phyloP scores from a whole-genome alignment of 129 eudicot genomes.

The Flaveria ramosissima region DNA sequence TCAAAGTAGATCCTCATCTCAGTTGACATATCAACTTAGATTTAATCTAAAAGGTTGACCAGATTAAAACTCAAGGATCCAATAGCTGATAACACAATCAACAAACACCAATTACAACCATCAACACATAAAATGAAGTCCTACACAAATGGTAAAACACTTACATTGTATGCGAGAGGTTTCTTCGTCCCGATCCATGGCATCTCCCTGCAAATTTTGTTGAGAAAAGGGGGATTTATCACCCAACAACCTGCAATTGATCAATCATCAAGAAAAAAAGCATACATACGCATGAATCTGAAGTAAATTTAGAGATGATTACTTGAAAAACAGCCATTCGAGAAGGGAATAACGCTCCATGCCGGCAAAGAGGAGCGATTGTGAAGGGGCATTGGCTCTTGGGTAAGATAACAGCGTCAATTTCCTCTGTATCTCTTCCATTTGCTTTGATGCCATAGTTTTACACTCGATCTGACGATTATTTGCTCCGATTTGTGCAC shows the following conservation, averaged over 20 bases:
- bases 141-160: neutral
- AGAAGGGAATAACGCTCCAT: slow-evolving; percentile 99
- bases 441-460: slow-evolving; percentile 90
- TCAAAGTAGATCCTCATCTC: slow-evolving; percentile 11
- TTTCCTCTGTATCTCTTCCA: slow-evolving; percentile 95
- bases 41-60: slow-evolving; percentile 15
- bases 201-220: slow-evolving; percentile 88
- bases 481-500: neutral
- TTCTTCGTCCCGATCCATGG: slow-evolving; percentile 94
- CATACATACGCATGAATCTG: neutral
- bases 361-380: slow-evolving; percentile 97
- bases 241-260: slow-evolving; percentile 71
- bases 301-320: slow-evolving; percentile 1
- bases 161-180: slow-evolving; percentile 94
- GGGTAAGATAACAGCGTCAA: slow-evolving; percentile 70
- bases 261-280: neutral
- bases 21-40: neutral
- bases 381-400: slow-evolving; percentile 90
- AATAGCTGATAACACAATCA: slow-evolving; percentile 12
- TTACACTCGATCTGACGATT: slow-evolving; percentile 1
- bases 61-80: neutral
- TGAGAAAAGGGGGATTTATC: slow-evolving; percentile 96
- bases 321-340: slow-evolving; percentile 99
- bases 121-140: neutral
- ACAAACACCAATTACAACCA: slow-evolving; percentile 6